Evolutionary conservation across 2,329 filamentous ascomycete genomes (phyloP).

Genomic region (Metarhizium humberi): DNA sequence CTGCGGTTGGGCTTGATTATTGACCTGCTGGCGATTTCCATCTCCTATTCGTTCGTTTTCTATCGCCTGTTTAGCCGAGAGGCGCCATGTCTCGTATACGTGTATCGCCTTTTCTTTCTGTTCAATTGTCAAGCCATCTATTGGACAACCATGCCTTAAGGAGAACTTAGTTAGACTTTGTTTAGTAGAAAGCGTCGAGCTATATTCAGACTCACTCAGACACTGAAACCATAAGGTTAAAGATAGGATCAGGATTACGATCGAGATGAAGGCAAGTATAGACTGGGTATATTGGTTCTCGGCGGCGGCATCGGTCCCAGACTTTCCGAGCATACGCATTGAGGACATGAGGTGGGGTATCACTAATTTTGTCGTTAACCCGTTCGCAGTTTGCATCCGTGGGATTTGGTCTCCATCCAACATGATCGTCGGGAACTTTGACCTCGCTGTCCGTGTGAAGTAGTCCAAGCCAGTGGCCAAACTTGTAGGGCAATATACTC

Average conservation of each 20-base stretch:
- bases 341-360: neutral
- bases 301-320: neutral
- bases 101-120: neutral
- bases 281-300: neutral
- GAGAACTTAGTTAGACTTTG: neutral
- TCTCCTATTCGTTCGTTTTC: neutral
- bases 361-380: neutral
- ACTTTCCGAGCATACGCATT: neutral
- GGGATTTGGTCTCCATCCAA: too few relatives aligned
- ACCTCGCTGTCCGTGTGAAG: neutral
- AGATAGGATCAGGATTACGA: neutral
- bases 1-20: too few relatives aligned
- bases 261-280: neutral
- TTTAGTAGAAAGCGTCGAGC: neutral
- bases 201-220: neutral
- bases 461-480: neutral
- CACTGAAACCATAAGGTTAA: neutral
- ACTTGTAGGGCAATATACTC: neutral
- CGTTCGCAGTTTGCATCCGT: neutral
- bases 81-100: neutral
- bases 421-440: neutral
- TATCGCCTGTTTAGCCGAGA: neutral
- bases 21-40: neutral
- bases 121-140: neutral
- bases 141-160: neutral